A percentile compares a stretch with the other conserved stretches of the same genome.
Conservation (phyloP, 2,329 filamentous ascomycete genomes). For the Penicillium sp. region DNA sequence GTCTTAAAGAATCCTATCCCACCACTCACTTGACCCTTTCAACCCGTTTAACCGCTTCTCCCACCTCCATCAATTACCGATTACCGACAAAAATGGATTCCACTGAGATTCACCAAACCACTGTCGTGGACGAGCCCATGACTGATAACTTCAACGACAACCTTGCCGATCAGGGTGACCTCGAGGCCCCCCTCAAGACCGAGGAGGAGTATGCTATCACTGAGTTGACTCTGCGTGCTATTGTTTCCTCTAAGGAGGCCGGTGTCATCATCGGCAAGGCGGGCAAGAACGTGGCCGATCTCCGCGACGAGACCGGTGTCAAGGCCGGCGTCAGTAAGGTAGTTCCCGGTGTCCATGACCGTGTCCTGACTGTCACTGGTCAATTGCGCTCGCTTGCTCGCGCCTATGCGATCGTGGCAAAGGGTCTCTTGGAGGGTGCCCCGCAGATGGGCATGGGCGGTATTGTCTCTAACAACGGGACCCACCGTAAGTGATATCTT, state of each 20-base stretch:
- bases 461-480: slow-evolving; percentile 80
- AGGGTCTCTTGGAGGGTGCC: slow-evolving; percentile 86
- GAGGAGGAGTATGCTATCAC: slow-evolving; percentile 95
- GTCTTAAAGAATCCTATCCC: slow-evolving; percentile 4
- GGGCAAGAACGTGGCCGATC: slow-evolving; percentile 95
- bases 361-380: slow-evolving; percentile 92
- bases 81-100: slow-evolving; percentile 56
- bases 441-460: slow-evolving; percentile 96
- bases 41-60: slow-evolving; percentile 25
- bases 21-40: slow-evolving; percentile 15
- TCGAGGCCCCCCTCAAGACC: slow-evolving; percentile 80
- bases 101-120: slow-evolving; percentile 56
- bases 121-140: slow-evolving; percentile 62
- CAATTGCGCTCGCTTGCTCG: slow-evolving; percentile 83
- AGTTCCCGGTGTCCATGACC: slow-evolving; percentile 94
- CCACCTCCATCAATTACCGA: slow-evolving; percentile 14
- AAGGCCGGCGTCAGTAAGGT: slow-evolving; percentile 99
- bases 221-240: slow-evolving; percentile 90
- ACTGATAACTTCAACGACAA: slow-evolving; percentile 63
- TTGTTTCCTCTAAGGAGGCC: slow-evolving; percentile 98
- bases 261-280: slow-evolving; percentile 99
- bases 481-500: slow-evolving; percentile 72
- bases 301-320: slow-evolving; percentile 95
- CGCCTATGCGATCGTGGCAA: slow-evolving; percentile 90
- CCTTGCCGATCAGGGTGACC: slow-evolving; percentile 65